Evolutionary conservation across 192 early-diverging fungal species (phyloP).

Genomic region (Kappamyces sp.): DNA sequence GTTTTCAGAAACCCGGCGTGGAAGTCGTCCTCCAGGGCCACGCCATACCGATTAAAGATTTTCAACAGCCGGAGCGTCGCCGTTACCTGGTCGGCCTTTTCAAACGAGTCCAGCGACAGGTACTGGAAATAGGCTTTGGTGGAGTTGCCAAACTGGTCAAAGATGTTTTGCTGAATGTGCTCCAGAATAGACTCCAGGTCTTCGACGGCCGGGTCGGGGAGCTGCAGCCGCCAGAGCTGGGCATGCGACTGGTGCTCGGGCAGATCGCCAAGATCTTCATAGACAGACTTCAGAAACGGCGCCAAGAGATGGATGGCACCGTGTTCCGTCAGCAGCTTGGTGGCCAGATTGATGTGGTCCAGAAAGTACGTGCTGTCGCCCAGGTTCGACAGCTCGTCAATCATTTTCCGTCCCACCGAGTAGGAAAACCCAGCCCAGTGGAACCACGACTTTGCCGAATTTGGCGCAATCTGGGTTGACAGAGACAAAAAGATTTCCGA

Average conservation of each 20-base stretch:
- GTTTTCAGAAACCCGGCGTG: slow-evolving; percentile 12
- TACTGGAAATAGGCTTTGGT: slow-evolving; percentile 20
- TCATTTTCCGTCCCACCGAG: slow-evolving; percentile 44
- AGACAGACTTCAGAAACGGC: no score
- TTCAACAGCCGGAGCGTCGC: slow-evolving; percentile 57
- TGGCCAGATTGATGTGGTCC: no score
- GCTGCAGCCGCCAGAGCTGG: neutral
- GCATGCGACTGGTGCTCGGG: neutral
- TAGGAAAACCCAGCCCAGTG: slow-evolving; percentile 52
- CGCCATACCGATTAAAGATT: slow-evolving; percentile 58
- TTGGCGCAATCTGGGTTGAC: slow-evolving; percentile 31
- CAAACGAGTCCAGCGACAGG: slow-evolving; percentile 17
- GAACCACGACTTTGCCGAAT: slow-evolving; percentile 56
- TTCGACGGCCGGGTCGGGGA: slow-evolving; percentile 1
- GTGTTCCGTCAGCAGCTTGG: no score
- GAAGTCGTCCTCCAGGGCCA: slow-evolving; percentile 40
- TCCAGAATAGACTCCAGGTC: slow-evolving; percentile 10
- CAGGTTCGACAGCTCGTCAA: slow-evolving; percentile 38
- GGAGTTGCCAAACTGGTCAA: slow-evolving; percentile 13
- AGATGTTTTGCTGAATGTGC: neutral
- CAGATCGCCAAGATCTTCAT: no score
- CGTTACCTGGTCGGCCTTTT: slow-evolving; percentile 41
- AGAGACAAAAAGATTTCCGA: slow-evolving; percentile 30
- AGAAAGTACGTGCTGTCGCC: no score
- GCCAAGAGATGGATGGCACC: no score